Percentiles rank a stretch among this genome's conserved stretches.
phyloP scores from a whole-genome alignment of 768 basidiomycete genomes.

The Clathrus columnatus region DNA sequence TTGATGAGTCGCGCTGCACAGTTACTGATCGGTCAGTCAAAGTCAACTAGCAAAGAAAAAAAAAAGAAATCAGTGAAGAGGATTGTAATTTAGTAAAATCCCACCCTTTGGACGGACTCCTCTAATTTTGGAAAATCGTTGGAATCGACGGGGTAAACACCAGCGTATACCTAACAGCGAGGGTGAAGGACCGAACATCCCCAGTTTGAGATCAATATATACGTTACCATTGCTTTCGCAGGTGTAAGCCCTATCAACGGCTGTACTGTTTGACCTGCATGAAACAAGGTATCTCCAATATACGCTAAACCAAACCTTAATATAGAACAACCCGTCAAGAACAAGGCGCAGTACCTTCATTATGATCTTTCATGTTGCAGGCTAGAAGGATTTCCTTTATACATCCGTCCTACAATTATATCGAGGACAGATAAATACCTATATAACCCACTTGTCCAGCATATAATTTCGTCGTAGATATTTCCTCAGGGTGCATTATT shows the following conservation, averaged over 20 bases:
- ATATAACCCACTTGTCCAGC: slow-evolving; percentile 84
- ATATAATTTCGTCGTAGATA: slow-evolving; percentile 55
- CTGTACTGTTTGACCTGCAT: slow-evolving; percentile 60
- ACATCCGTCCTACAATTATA: not conserved
- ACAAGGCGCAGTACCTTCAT: slow-evolving; percentile 55
- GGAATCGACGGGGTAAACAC: slow-evolving; percentile 87
- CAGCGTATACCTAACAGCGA: slow-evolving; percentile 90
- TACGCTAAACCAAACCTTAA: slow-evolving; percentile 45
- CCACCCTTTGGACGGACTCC: slow-evolving; percentile 86
- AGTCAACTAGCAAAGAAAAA: slow-evolving; percentile 45
- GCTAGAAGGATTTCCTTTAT: slow-evolving; percentile 29
- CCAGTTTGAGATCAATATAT: not conserved
- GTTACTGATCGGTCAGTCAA: slow-evolving; percentile 86
- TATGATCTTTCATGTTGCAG: slow-evolving; percentile 96
- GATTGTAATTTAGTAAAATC: slow-evolving; percentile 14
- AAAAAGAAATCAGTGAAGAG: slow-evolving; percentile 2
- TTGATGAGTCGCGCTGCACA: slow-evolving; percentile 84
- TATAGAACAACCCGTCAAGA: not conserved
- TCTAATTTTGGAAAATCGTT: slow-evolving; percentile 90
- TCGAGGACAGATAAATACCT: slow-evolving; percentile 12
- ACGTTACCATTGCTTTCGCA: slow-evolving; percentile 81
- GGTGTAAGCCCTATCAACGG: slow-evolving; percentile 89
- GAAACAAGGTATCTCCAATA: slow-evolving; percentile 89
- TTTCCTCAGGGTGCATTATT: slow-evolving; percentile 83
- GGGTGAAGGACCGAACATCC: too few species aligned